Percentiles rank a stretch among this genome's conserved stretches.
phyloP scores from a whole-genome alignment of 2,329 filamentous ascomycete genomes.

The Chaetomiaceae sp. region DNA sequence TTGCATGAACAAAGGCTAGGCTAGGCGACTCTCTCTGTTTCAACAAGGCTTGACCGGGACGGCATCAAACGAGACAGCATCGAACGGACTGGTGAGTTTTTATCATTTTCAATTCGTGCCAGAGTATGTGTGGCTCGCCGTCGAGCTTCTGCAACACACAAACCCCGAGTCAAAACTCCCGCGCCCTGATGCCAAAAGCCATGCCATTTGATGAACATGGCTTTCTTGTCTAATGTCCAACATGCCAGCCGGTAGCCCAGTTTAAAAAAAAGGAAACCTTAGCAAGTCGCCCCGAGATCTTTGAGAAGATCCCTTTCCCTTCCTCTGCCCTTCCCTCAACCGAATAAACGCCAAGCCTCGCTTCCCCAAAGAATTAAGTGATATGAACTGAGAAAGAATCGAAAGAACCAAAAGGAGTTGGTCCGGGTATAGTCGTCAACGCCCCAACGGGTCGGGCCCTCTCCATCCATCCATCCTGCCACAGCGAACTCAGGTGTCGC shows the following conservation, averaged over 20 bases:
- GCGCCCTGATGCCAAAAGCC: slow-evolving; percentile 9
- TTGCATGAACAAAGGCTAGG: neutral
- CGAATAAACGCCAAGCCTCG: slow-evolving; percentile 27
- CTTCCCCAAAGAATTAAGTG: slow-evolving; percentile 24
- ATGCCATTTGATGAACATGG: neutral
- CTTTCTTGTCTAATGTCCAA: slow-evolving; percentile 20
- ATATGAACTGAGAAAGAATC: slow-evolving; percentile 15
- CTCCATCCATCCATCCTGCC: neutral
- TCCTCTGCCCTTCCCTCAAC: neutral
- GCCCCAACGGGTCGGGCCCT: neutral
- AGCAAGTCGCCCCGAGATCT: slow-evolving; percentile 9
- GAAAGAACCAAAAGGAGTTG: slow-evolving; percentile 7
- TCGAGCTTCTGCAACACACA: slow-evolving; percentile 12
- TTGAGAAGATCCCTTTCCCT: slow-evolving; percentile 11
- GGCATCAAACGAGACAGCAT: too few relatives aligned
- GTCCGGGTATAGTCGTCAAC: slow-evolving; percentile 12
- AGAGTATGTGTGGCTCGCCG: slow-evolving; percentile 14
- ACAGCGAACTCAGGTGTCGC: neutral
- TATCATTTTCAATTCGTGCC: slow-evolving; percentile 16
- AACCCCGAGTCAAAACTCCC: slow-evolving; percentile 4
- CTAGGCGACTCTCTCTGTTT: too few relatives aligned
- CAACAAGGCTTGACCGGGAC: too few relatives aligned
- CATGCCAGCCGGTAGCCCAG: slow-evolving; percentile 25
- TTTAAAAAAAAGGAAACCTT: slow-evolving; percentile 7
- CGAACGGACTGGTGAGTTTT: neutral